Conservation (phyloP, 2,329 filamentous ascomycete species). For the Sporothrix brasiliensis region DNA sequence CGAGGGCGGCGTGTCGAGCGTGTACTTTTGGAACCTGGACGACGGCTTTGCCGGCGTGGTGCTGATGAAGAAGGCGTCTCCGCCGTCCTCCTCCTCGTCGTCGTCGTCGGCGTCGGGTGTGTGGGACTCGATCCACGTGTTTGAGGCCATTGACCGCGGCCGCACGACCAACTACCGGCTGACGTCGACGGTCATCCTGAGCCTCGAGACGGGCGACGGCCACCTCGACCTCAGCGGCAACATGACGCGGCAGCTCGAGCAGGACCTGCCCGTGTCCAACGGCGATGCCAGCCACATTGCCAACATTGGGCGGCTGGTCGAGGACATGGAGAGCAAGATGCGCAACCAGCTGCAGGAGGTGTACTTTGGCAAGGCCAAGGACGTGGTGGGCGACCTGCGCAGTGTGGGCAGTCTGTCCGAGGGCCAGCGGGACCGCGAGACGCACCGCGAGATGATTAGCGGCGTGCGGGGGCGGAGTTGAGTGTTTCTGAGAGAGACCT, state of each 20-base stretch:
- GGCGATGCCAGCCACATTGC: conserved; percentile 91
- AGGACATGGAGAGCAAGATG: conserved; percentile 99
- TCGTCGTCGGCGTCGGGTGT: conserved; percentile 73
- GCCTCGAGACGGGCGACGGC: conserved; percentile 70
- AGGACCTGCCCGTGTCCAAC: conserved; percentile 78
- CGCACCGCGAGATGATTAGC: conserved; percentile 85
- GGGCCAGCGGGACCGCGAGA: conserved; percentile 77
- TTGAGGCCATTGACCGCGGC: conserved; percentile 91
- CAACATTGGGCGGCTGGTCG: conserved; percentile 90
- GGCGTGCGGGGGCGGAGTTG: conserved; percentile 51
- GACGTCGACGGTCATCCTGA: conserved; percentile 93
- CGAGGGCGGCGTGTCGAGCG: conserved; percentile 91
- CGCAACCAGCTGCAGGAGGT: conserved; percentile 96
- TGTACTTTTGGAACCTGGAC: conserved; percentile 98
- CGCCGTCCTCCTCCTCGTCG: conserved; percentile 36
- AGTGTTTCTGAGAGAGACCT: not conserved
- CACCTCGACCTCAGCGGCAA: conserved; percentile 93
- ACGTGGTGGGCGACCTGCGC: conserved; percentile 92
- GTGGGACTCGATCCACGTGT: conserved; percentile 99
- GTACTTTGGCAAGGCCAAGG: conserved; percentile 99
- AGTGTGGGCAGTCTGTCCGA: conserved; percentile 85
- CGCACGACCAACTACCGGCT: conserved; percentile 96
- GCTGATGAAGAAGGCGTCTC: conserved; percentile 86
- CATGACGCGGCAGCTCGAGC: conserved; percentile 96
- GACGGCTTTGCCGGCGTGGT: conserved; percentile 98